A percentile compares a stretch with the other conserved stretches of the same genome.
Evolutionary conservation across 768 basidiomycete genomes (phyloP).

Genomic region (Melanogaster broomeanus): DNA sequence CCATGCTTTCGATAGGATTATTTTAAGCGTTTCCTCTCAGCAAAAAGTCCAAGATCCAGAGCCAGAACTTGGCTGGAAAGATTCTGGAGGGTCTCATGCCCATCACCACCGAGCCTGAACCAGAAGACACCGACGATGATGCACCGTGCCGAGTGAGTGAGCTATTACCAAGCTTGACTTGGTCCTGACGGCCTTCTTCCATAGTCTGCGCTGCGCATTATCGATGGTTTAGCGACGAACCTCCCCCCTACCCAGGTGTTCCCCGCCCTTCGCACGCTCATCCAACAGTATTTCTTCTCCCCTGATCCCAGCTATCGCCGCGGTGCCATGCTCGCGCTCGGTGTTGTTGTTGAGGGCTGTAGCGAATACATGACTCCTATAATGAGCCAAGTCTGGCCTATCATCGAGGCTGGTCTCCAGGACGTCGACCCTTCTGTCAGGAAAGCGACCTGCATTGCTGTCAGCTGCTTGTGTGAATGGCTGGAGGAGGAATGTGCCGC

Average conservation of each 20-base stretch:
- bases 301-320: slow-evolving; percentile 79
- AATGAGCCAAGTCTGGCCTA: slow-evolving; percentile 90
- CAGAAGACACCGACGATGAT: slow-evolving; percentile 91
- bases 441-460: slow-evolving; percentile 94
- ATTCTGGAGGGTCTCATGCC: slow-evolving; percentile 94
- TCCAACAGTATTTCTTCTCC: slow-evolving; percentile 84
- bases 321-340: slow-evolving; percentile 92
- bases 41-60: slow-evolving; percentile 96
- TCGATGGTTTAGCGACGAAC: slow-evolving; percentile 89
- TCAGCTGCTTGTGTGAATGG: slow-evolving; percentile 97
- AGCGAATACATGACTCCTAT: slow-evolving; percentile 96
- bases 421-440: slow-evolving; percentile 85
- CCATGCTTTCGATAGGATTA: background rate
- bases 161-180: background rate
- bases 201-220: slow-evolving; percentile 90
- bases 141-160: slow-evolving; percentile 82
- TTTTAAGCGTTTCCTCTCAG: slow-evolving; percentile 40
- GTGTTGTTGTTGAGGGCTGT: slow-evolving; percentile 96
- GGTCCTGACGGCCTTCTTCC: slow-evolving; percentile 9
- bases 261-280: slow-evolving; percentile 82
- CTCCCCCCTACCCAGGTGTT: slow-evolving; percentile 96
- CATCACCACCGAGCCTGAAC: slow-evolving; percentile 90
- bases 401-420: slow-evolving; percentile 84
- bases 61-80: slow-evolving; percentile 74
- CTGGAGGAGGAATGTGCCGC: slow-evolving; percentile 88